Conservation (phyloP, 2,329 filamentous ascomycete species). For the Rasamsonia emersonii region DNA sequence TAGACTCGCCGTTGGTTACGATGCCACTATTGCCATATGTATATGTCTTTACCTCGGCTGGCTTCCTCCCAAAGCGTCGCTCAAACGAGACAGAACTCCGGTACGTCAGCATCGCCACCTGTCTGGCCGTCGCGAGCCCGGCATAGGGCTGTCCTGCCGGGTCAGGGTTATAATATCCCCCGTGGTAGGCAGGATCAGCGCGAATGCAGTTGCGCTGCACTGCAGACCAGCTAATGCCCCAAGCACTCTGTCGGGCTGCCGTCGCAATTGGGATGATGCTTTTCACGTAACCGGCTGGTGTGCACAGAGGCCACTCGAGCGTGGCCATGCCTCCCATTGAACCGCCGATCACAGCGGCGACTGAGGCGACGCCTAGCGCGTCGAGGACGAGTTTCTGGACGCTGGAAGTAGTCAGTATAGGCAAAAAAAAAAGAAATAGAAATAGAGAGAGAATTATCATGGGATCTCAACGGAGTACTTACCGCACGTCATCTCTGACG, state of each 20-base stretch:
- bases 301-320: constrained; percentile 80
- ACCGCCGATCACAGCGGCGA: constrained; percentile 72
- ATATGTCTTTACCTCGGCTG: background rate
- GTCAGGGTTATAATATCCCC: constrained; percentile 24
- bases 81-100: constrained; percentile 28
- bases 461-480: constrained; percentile 11
- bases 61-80: constrained; percentile 23
- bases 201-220: constrained; percentile 66
- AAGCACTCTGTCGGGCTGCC: constrained; percentile 74
- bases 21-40: background rate
- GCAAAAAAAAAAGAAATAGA: too few species aligned
- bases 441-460: too few species aligned
- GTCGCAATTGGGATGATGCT: constrained; percentile 77
- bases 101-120: constrained; percentile 35
- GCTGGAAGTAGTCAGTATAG: background rate
- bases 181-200: constrained; percentile 22
- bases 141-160: constrained; percentile 24
- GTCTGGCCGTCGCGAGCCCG: constrained; percentile 28
- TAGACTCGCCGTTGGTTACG: too few species aligned
- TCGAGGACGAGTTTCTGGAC: constrained; percentile 72
- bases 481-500: constrained; percentile 71
- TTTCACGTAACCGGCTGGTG: constrained; percentile 60
- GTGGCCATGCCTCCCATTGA: constrained; percentile 87
- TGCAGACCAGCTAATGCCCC: constrained; percentile 87
- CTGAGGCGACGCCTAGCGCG: constrained; percentile 67